These are phyloP conservation scores for Kappamyces sp. DNA, from an alignment of 192 early-diverging fungal genomes.

Conservation along the genomic window DNA sequence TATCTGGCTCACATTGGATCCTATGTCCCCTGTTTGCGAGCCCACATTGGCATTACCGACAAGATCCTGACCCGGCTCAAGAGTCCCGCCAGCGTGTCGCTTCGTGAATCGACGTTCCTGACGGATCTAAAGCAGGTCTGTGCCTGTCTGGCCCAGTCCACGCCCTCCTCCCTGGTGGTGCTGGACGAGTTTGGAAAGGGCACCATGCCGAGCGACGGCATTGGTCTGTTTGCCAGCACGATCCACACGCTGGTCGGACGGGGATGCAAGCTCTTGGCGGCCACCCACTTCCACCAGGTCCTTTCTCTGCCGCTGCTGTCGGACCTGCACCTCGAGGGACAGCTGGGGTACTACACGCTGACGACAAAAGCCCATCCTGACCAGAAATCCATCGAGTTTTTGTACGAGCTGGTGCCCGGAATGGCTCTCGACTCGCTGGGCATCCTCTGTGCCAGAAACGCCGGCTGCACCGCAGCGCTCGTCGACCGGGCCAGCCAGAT, in stretches of 20 bases:
- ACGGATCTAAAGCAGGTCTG: constrained; percentile 63
- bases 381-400: too few species aligned
- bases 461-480: too few species aligned
- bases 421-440: too few species aligned
- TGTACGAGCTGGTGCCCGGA: too few species aligned
- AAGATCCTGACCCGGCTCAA: constrained; percentile 72
- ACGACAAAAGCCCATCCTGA: too few species aligned
- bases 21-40: constrained; percentile 72
- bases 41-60: constrained; percentile 68
- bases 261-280: constrained; percentile 56
- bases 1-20: constrained; percentile 80
- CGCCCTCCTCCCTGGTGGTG: constrained; percentile 50
- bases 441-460: too few species aligned
- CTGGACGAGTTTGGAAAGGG: constrained; percentile 87
- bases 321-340: too few species aligned
- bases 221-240: constrained; percentile 69
- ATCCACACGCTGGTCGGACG: constrained; percentile 51
- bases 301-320: too few species aligned
- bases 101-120: constrained; percentile 65
- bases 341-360: too few species aligned
- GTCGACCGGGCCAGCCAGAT: too few species aligned
- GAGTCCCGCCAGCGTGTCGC: constrained; percentile 62
- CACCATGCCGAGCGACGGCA: constrained; percentile 64
- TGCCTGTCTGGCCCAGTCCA: constrained; percentile 44
- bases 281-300: constrained; percentile 75